Evolutionary conservation across 371 early-diverging fungal genomes (phyloP), one percentile per base, ranked within the genome.

Genomic region (Fennellomyces sp.): DNA sequence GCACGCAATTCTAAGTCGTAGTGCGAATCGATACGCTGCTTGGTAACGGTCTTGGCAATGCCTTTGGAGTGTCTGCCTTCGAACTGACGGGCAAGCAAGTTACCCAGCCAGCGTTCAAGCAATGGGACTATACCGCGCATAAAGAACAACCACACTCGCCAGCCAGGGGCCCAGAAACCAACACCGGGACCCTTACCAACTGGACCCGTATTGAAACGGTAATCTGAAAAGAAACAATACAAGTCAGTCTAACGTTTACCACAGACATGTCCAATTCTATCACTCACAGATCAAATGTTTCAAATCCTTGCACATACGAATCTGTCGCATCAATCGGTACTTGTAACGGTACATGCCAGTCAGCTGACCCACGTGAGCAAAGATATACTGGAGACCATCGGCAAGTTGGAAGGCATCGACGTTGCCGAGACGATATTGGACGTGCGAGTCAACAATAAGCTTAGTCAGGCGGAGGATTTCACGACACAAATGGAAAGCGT

Each of bases 331-430:
- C 53, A 97, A 78, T 52, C 92, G 85, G 80, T 99, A 99, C 86
- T 99, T 99, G 89, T 99, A 99, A 64, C 99, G 91, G 80, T 99
- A 99, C 93, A 99, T 99, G 60, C 99, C 99, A 11, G 99, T 99
- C 55, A 97, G 77, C 75, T 97, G 98, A 41, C 99, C 99, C n/a
- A 99, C 97, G 73, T 98, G 98, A 5, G 97, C 92, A 82, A 99
- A 98, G 48, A 95, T 94, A 65, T 99, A 97, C 69, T 99, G 98
- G 52, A 99, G 80, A 60, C 97, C 97, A 73, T 97, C 95, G 11
- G 98, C 98, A 52, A 98, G 83, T 75, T 98, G 97, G 87, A 92
- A 95, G 21, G 96, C 94, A 78, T 98, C 97, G 27, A 97, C 93
- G 65, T 97, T 95, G 56, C 97, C 97, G 51, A 96, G 84, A 59